Base-by-base conservation (phyloP, 1,284 basidiomycete genomes). In the Golubevia sp. region DNA sequence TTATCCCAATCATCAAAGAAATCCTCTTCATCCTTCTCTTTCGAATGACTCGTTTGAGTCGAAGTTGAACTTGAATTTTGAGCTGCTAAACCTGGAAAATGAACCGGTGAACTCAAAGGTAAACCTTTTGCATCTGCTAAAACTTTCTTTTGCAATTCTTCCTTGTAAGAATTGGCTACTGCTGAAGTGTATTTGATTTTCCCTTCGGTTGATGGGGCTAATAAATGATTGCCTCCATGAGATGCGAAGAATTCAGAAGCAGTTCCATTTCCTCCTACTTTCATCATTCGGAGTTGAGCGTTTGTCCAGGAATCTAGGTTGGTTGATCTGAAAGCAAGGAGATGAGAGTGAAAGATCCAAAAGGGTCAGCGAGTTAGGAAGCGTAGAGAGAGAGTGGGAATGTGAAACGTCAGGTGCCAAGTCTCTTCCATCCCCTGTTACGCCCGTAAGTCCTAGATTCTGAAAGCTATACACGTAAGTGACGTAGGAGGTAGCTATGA, bases 281-380 rank as follows among this genome's bases (percentile, higher is more conserved):
- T 98, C 92, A 99, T 96, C 3, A 90, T 92, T 25, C 96, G 91
- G 30, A 99, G 87, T 85, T 99, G 96, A 62, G 87, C 86, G 73
- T 94, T 88, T 71, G 94, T 91, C 96, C 96, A 99, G 63, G 89
- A 90, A 85, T 99, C 96, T 61, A 99, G 89, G 86, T 96, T 98
- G 68, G 94, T 98, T 13, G 96, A 98, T 71, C 94, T 94, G 84
- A n/a, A 1, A 20, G 55, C 27, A 54, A 53, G 24, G 20, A 8
- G 48, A 13, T 30, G 25, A 7, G 23, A 26, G 44, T 6, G 25
- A 24, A 25, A 21, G 54, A 25, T 20, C 21, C 24, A 20, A 23
- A 52, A 8, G 38, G 15, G 21, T 8, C 44, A 44, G 30, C 48
- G 23, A n/a, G n/a, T n/a, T n/a, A n/a, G n/a, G n/a, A n/a, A n/a